Evolutionary conservation across 192 early-diverging fungal genomes (phyloP).

Genomic region (Chytriomyces sp.): DNA sequence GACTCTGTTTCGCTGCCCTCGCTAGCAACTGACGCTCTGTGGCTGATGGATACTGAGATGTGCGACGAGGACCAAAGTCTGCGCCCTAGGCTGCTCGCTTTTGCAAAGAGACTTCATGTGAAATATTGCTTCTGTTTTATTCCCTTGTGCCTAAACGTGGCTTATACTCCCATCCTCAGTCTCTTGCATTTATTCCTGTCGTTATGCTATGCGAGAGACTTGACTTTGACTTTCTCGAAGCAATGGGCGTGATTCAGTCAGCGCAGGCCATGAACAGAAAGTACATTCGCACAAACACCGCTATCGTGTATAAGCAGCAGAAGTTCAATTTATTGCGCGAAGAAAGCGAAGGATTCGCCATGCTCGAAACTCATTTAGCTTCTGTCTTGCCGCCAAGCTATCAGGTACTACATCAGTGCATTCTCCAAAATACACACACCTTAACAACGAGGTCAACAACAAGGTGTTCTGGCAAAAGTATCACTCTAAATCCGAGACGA

Average conservation of each 20-base stretch:
- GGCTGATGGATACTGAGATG: conserved; percentile 43
- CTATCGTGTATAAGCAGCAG: conserved; percentile 71
- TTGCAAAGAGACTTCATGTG: conserved; percentile 32
- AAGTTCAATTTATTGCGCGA: conserved; percentile 85
- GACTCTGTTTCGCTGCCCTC: not conserved
- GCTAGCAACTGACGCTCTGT: not conserved
- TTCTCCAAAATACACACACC: not conserved
- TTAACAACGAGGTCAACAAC: not conserved
- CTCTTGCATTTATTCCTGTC: conserved; percentile 48
- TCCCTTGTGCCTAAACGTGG: not conserved
- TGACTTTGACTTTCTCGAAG: conserved; percentile 59
- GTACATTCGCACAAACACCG: conserved; percentile 61
- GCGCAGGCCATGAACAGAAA: conserved; percentile 43
- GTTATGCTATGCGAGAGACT: conserved; percentile 59
- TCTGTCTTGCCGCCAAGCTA: conserved; percentile 37
- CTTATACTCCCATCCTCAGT: not conserved
- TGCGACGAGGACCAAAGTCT: conserved; percentile 15
- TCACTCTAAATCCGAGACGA: not conserved
- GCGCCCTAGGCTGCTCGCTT: conserved; percentile 2
- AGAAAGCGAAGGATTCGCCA: conserved; percentile 81
- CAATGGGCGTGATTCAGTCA: conserved; percentile 55
- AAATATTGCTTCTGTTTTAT: not conserved
- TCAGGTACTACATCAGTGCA: conserved; percentile 2
- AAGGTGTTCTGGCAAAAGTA: not conserved
- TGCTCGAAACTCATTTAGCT: conserved; percentile 67